phyloP scores from a whole-genome alignment of 345 rosid species.

The Combretum micranthum region DNA sequence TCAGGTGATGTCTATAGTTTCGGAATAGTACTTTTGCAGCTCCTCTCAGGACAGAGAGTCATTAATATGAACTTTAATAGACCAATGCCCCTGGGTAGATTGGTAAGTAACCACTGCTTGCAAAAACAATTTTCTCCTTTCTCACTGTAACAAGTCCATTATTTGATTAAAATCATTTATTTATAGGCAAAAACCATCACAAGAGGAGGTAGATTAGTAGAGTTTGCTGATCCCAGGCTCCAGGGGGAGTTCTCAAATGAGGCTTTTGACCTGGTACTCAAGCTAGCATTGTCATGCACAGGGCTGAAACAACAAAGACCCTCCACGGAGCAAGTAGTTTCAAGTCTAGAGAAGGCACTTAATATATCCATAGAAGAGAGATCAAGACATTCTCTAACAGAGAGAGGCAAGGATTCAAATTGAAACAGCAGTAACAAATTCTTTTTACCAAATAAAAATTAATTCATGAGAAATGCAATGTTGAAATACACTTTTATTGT shows the following conservation, averaged over 20 bases:
- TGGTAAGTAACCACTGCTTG: constrained; percentile 19
- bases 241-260: constrained; percentile 38
- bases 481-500: neutral
- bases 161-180: neutral
- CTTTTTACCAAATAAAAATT: neutral
- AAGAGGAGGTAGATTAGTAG: constrained; percentile 28
- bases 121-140: neutral
- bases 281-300: constrained; percentile 49
- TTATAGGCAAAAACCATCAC: constrained; percentile 38
- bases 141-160: neutral
- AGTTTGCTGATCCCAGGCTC: constrained; percentile 45
- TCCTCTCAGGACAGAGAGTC: constrained; percentile 51
- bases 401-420: neutral
- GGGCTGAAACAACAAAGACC: constrained; percentile 50
- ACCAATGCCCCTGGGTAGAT: constrained; percentile 40
- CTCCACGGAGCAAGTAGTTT: constrained; percentile 49
- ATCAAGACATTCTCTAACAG: neutral
- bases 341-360: constrained; percentile 31
- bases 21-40: constrained; percentile 53
- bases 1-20: constrained; percentile 54
- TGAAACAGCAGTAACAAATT: neutral
- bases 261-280: constrained; percentile 34
- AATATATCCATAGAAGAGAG: constrained; percentile 18
- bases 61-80: constrained; percentile 26
- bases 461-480: neutral